A percentile compares a stretch with the other conserved stretches of the same genome.
These are phyloP conservation scores for Mycena kentingensis DNA, from an alignment of 768 basidiomycete genomes.

Conservation along the genomic window DNA sequence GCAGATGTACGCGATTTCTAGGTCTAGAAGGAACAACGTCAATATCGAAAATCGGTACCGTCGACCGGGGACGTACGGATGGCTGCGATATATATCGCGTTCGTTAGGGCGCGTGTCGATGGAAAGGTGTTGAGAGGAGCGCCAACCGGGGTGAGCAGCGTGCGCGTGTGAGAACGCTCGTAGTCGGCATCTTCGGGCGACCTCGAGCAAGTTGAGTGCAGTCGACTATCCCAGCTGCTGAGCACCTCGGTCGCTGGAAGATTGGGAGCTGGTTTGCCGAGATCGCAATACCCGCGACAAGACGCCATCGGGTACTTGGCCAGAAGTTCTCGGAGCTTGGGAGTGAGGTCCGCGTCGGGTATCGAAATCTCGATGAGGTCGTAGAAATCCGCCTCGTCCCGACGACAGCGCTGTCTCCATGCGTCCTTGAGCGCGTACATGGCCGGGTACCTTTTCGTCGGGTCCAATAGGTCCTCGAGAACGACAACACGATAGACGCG, in stretches of 20 bases:
- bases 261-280: no score
- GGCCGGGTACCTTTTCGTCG: no score
- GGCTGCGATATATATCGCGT: neutral
- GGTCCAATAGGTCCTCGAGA: no score
- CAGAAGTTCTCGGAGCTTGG: neutral
- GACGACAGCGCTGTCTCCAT: conserved; percentile 4
- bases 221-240: neutral
- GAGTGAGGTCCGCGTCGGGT: neutral
- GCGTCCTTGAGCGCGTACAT: conserved; percentile 9
- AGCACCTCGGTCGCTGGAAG: no score
- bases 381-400: conserved; percentile 7
- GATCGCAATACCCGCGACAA: conserved; percentile 3
- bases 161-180: conserved; percentile 5
- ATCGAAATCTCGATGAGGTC: neutral
- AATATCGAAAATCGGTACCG: conserved; percentile 16
- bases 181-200: neutral
- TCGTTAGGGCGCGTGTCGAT: neutral
- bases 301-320: neutral
- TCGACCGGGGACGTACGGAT: conserved; percentile 14
- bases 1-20: no score
- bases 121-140: neutral
- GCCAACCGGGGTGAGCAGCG: conserved; percentile 7
- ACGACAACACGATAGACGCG: no score
- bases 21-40: no score
- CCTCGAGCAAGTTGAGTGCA: neutral